These are phyloP conservation scores for Exophiala sp. DNA, from an alignment of 2,329 filamentous ascomycete species.

Conservation along the genomic window DNA sequence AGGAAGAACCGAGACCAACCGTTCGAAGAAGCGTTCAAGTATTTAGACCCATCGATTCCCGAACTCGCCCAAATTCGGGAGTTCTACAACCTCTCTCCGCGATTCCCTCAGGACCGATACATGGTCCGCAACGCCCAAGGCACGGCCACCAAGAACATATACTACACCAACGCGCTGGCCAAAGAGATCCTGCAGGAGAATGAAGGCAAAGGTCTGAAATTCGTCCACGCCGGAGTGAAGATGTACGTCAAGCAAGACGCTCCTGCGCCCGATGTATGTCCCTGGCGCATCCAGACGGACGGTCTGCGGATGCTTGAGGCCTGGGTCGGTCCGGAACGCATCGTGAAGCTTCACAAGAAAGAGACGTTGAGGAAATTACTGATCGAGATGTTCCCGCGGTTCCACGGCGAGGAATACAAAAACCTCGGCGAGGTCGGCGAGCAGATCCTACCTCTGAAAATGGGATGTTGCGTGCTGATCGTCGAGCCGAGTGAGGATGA, in stretches of 20 bases:
- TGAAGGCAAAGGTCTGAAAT: slow-evolving; percentile 85
- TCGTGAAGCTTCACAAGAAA: slow-evolving; percentile 68
- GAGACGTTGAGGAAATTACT: slow-evolving; percentile 75
- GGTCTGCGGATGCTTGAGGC: slow-evolving; percentile 85
- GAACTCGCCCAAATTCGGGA: slow-evolving; percentile 70
- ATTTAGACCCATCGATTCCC: slow-evolving; percentile 60
- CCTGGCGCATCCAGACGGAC: slow-evolving; percentile 93
- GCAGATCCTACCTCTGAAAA: slow-evolving; percentile 67
- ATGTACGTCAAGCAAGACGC: slow-evolving; percentile 99
- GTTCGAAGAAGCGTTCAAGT: slow-evolving; percentile 92
- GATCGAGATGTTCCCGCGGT: slow-evolving; percentile 93
- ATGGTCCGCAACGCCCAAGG: slow-evolving; percentile 92
- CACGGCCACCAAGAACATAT: slow-evolving; percentile 86
- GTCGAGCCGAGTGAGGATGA: slow-evolving; percentile 66
- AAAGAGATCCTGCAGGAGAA: slow-evolving; percentile 81
- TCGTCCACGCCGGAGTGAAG: slow-evolving; percentile 93
- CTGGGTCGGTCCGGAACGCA: slow-evolving; percentile 73
- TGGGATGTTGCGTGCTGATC: slow-evolving; percentile 87
- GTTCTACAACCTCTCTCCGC: slow-evolving; percentile 78
- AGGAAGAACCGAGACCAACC: slow-evolving; percentile 44
- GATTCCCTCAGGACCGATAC: slow-evolving; percentile 85
- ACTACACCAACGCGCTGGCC: slow-evolving; percentile 83
- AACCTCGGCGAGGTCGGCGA: slow-evolving; percentile 82
- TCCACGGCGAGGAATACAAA: slow-evolving; percentile 67
- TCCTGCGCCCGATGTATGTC: slow-evolving; percentile 76